Evolutionary conservation across 2,329 filamentous ascomycete species (phyloP).

Genomic region (Claviceps arundinis): DNA sequence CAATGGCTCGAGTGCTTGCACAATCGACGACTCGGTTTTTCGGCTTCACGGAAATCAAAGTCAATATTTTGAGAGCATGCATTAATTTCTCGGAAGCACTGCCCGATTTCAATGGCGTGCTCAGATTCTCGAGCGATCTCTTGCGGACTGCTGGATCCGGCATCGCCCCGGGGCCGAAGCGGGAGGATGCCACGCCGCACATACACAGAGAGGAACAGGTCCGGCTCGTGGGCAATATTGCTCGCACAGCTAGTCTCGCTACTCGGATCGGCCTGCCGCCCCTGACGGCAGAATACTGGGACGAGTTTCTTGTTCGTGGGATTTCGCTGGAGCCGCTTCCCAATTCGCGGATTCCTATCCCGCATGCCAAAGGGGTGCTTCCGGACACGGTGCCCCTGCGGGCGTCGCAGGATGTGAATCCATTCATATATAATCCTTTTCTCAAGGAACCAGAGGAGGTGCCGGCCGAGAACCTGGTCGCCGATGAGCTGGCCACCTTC

Average conservation of each 20-base stretch:
- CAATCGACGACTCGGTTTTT: constrained; percentile 51
- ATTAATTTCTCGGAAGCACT: constrained; percentile 89
- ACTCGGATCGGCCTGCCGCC: constrained; percentile 57
- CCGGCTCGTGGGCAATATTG: constrained; percentile 71
- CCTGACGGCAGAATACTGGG: constrained; percentile 82
- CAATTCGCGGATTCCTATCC: constrained; percentile 46
- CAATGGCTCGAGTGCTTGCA: constrained; percentile 43
- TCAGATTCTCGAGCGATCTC: constrained; percentile 74
- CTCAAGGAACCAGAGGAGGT: constrained; percentile 51
- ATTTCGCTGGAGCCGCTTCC: constrained; percentile 55
- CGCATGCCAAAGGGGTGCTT: constrained; percentile 45
- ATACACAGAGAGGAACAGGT: constrained; percentile 74
- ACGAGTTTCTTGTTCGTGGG: constrained; percentile 79
- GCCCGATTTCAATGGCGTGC: constrained; percentile 81
- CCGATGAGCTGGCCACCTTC: constrained; percentile 66
- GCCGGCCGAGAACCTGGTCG: constrained; percentile 57
- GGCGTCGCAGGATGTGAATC: constrained; percentile 53
- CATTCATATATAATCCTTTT: constrained; percentile 94
- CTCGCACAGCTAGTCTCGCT: constrained; percentile 67
- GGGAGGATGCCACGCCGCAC: constrained; percentile 54
- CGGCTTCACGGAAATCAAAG: constrained; percentile 67
- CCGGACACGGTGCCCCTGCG: constrained; percentile 36
- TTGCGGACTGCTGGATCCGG: constrained; percentile 71
- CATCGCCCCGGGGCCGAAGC: constrained; percentile 57
- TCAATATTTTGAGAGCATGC: constrained; percentile 78